phyloP scores from a whole-genome alignment of 345 rosid genomes.

The Crucihimalaya himalaica region DNA sequence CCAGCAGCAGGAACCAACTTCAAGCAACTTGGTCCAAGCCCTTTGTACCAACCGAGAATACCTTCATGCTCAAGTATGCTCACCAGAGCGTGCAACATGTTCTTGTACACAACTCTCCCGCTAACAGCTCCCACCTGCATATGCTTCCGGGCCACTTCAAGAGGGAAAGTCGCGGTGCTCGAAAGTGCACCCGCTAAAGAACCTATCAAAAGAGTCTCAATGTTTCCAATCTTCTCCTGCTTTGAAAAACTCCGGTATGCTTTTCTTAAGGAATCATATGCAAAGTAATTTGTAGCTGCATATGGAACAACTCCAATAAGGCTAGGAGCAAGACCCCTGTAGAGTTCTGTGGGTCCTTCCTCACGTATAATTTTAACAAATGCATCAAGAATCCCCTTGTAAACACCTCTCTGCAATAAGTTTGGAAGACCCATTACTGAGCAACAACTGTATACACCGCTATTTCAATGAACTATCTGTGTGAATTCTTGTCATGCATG shows the following conservation, averaged over 20 bases:
- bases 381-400: conserved; percentile 75
- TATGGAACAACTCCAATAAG: conserved; percentile 95
- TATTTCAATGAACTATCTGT: neutral
- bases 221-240: conserved; percentile 85
- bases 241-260: conserved; percentile 62
- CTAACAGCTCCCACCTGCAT: conserved; percentile 96
- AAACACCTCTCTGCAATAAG: conserved; percentile 68
- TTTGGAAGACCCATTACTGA: conserved; percentile 9
- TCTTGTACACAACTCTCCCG: conserved; percentile 85
- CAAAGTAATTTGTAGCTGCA: conserved; percentile 90
- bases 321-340: conserved; percentile 94
- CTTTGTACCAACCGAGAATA: conserved; percentile 76
- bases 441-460: neutral
- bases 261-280: conserved; percentile 81
- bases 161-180: conserved; percentile 91
- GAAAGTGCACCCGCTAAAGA: conserved; percentile 88
- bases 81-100: conserved; percentile 79
- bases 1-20: conserved; percentile 98
- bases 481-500: conserved; percentile 11
- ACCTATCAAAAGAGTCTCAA: conserved; percentile 88
- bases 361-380: conserved; percentile 70
- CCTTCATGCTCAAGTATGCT: conserved; percentile 86
- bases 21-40: conserved; percentile 94
- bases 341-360: conserved; percentile 87
- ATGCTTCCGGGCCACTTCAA: conserved; percentile 96